These are phyloP conservation scores for Hymenoscyphus fraxineus DNA, from an alignment of 2,329 filamentous ascomycete species.

Conservation along the genomic window DNA sequence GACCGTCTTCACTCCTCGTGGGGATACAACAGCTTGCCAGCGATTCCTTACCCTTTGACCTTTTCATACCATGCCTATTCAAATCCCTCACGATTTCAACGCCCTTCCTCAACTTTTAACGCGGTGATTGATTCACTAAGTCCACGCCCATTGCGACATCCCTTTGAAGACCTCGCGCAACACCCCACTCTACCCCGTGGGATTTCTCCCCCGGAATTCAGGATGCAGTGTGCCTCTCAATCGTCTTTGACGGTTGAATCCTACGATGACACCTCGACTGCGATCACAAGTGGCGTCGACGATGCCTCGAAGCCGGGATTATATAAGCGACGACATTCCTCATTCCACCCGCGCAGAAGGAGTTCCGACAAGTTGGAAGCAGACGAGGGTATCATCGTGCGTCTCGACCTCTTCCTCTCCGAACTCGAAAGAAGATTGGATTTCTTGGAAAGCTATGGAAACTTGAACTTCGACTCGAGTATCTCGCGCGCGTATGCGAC, in stretches of 20 bases:
- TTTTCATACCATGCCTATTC: conserved; percentile 5
- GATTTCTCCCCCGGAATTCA: conserved; percentile 2
- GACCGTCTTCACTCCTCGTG: conserved; percentile 19
- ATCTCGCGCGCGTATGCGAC: conserved; percentile 83
- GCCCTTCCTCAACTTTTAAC: not conserved
- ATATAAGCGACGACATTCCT: conserved; percentile 49
- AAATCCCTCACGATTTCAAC: conserved; percentile 5
- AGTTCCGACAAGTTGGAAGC: conserved; percentile 59
- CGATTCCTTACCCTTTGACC: conserved; percentile 6
- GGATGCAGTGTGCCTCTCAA: conserved; percentile 32
- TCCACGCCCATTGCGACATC: not conserved
- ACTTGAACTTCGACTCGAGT: conserved; percentile 76
- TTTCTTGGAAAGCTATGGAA: conserved; percentile 82
- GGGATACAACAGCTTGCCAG: conserved; percentile 14
- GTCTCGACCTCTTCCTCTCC: conserved; percentile 77
- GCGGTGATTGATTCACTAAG: not conserved
- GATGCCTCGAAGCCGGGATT: conserved; percentile 17
- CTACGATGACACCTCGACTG: conserved; percentile 26
- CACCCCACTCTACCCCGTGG: not conserved
- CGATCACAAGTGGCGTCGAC: conserved; percentile 24
- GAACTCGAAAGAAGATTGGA: conserved; percentile 85
- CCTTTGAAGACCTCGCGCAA: not conserved
- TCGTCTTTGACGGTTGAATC: conserved; percentile 35
- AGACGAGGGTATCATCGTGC: conserved; percentile 56
- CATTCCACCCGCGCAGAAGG: conserved; percentile 50